Evolutionary conservation across 208 protist genomes (phyloP), one percentile per base, ranked within the genome.

Genomic region (Phytomonas francai): DNA sequence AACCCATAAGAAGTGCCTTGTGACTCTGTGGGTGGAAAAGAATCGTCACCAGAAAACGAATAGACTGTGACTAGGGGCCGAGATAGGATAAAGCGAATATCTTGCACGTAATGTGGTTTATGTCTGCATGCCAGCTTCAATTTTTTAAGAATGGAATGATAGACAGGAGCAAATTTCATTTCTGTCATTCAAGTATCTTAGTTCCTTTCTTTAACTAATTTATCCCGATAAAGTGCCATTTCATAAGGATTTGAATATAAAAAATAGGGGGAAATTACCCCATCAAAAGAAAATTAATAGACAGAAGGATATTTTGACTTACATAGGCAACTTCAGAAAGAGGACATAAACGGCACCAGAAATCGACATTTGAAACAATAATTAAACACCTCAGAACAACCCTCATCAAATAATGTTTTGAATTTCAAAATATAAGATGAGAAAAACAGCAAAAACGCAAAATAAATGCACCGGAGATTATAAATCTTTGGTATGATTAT

Each of bases 51-150:
- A 2, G 39, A 45, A 45, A 45, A 45, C 2, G 39, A 45, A 45
- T 45, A 45, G 12, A 45, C 12, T 16, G 66, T 36, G 34, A 77
- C 64, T 6, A 84, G 70, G 8, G 86, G 84, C 11, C 83, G 72
- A 2, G 86, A 92, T 8, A 95, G 79, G 45, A 92, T 76, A 74
- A 92, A 91, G 27, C 89, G 89, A 8, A 87, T 70, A 30, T 95
- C 86, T 33, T 91, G 72, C 30, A 95, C 67, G 65, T 80, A 87
- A 59, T 95, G 79, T 6, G 89, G 86, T 12, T 68, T 73, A 25
- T 31, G 59, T 12, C 61, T 34, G 30, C 73, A 80, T 0, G 85
- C 85, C 16, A 25, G 34, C 8, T 82, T 49, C 65, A 95, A 78
- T 14, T 77, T 39, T 69, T 90, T 92, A 62, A 95, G 76, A 31